Conservation (phyloP, 129 eudicot species). For the Pittosporum tobira region DNA sequence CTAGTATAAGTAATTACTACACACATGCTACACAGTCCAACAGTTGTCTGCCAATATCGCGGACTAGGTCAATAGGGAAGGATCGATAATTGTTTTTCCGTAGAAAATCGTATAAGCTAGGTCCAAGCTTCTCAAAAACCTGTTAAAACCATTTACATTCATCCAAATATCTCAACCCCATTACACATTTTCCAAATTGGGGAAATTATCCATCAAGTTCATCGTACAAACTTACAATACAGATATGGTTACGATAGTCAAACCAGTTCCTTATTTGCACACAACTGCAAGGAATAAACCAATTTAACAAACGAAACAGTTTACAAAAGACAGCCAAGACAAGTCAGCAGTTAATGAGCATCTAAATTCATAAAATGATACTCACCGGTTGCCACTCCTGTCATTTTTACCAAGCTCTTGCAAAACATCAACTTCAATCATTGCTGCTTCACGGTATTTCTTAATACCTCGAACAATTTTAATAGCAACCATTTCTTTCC, state of each 20-base stretch:
- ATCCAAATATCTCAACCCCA: constrained; percentile 32
- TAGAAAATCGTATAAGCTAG: constrained; percentile 52
- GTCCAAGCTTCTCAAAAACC: constrained; percentile 58
- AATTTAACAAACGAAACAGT: constrained; percentile 16
- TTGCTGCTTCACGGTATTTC: constrained; percentile 46
- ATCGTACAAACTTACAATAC: constrained; percentile 39
- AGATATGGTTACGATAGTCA: constrained; percentile 56
- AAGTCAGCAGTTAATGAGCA: background rate
- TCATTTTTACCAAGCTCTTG: constrained; percentile 41
- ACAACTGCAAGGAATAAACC: constrained; percentile 41
- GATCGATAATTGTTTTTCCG: constrained; percentile 42
- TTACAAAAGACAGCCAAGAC: background rate
- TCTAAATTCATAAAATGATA: background rate
- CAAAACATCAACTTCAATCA: constrained; percentile 47
- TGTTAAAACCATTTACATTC: constrained; percentile 37
- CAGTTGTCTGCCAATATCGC: constrained; percentile 50
- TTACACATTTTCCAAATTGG: constrained; percentile 1
- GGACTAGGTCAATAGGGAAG: constrained; percentile 47
- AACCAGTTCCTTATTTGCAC: constrained; percentile 55
- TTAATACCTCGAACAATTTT: constrained; percentile 37
- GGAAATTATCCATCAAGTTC: constrained; percentile 19
- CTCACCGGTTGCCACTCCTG: constrained; percentile 27
- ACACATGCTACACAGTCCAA: constrained; percentile 57
- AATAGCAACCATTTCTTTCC: constrained; percentile 31
- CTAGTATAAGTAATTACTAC: constrained; percentile 21